phyloP scores from a whole-genome alignment of 192 early-diverging fungal species.

The Funneliformis mosseae region DNA sequence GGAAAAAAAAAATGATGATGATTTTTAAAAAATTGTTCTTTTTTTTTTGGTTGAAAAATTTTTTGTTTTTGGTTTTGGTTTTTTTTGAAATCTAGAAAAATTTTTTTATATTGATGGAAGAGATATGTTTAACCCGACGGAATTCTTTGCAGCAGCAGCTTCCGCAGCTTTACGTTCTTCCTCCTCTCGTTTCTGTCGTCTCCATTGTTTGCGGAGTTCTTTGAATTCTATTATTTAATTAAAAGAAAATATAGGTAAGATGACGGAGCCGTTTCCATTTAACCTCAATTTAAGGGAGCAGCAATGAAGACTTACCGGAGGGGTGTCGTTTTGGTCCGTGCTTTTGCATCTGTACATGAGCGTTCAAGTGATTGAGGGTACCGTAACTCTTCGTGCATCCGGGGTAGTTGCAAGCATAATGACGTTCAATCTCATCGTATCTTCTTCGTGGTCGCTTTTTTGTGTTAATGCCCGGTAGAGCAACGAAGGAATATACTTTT shows the following conservation, averaged over 20 bases:
- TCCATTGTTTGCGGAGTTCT: constrained; percentile 60
- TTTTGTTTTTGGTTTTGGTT: too few relatives aligned
- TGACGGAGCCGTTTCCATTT: constrained; percentile 20
- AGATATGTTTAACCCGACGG: neutral
- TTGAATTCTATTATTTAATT: constrained; percentile 55
- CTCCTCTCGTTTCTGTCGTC: constrained; percentile 58
- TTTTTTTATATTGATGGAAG: constrained; percentile 8
- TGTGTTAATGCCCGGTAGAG: constrained; percentile 55
- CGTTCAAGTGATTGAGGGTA: constrained; percentile 68
- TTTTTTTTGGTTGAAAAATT: neutral
- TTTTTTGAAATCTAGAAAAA: neutral
- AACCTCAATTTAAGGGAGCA: neutral
- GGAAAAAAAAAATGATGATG: neutral
- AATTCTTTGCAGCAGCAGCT: constrained; percentile 42
- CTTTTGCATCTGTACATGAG: constrained; percentile 71
- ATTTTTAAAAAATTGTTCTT: constrained; percentile 5
- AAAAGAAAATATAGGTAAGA: constrained; percentile 18
- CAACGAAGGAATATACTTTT: constrained; percentile 58
- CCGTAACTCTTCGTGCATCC: constrained; percentile 66
- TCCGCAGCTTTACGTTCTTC: constrained; percentile 43
- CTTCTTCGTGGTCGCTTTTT: constrained; percentile 61
- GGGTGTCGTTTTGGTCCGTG: constrained; percentile 63
- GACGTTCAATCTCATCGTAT: constrained; percentile 69
- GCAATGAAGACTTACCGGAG: constrained; percentile 35
- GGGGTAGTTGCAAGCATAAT: constrained; percentile 59